Conservation (phyloP, 2,329 filamentous ascomycete species). For the Coccinonectria pachysandricola region DNA sequence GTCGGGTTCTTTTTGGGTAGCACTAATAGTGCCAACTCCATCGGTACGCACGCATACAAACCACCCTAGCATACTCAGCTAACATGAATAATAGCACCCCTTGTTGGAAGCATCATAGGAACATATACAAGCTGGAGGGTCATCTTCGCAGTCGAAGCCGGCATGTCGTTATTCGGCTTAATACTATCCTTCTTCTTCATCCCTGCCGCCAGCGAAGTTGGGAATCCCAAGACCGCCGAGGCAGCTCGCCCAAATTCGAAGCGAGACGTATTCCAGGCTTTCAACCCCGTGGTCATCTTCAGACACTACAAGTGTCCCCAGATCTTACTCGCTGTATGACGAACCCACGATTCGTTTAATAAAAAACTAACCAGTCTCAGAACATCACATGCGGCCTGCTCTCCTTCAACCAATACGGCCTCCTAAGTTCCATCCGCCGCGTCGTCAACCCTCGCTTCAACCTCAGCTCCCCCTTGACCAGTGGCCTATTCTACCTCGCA, state of each 20-base stretch:
- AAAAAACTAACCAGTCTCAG: conserved; percentile 2
- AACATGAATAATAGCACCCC: conserved; percentile 9
- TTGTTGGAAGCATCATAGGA: conserved; percentile 18
- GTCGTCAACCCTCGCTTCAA: conserved; percentile 61
- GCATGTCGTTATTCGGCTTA: conserved; percentile 16
- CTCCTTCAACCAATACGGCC: conserved; percentile 33
- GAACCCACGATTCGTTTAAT: rapidly evolving
- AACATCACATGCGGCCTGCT: conserved; percentile 17
- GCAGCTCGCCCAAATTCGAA: conserved; percentile 3
- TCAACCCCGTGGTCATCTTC: conserved; percentile 19
- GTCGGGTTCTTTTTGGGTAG: conserved; percentile 18
- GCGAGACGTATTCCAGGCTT: conserved; percentile 10
- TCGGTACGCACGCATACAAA: conserved; percentile 12
- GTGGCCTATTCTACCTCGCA: conserved; percentile 59
- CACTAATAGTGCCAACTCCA: conserved; percentile 16
- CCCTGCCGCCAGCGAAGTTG: conserved; percentile 12
- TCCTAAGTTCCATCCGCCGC: conserved; percentile 54
- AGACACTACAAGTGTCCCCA: conserved; percentile 14
- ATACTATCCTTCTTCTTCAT: conserved; percentile 16
- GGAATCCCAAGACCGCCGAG: conserved; percentile 11
- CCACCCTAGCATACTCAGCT: rapidly evolving
- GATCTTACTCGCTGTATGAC: conserved; percentile 13
- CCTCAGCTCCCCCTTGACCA: conserved; percentile 49
- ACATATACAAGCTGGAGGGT: conserved; percentile 19
- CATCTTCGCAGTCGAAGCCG: conserved; percentile 17